phyloP scores from a whole-genome alignment of 805 yeast species.

The Ogataea zsoltii region DNA sequence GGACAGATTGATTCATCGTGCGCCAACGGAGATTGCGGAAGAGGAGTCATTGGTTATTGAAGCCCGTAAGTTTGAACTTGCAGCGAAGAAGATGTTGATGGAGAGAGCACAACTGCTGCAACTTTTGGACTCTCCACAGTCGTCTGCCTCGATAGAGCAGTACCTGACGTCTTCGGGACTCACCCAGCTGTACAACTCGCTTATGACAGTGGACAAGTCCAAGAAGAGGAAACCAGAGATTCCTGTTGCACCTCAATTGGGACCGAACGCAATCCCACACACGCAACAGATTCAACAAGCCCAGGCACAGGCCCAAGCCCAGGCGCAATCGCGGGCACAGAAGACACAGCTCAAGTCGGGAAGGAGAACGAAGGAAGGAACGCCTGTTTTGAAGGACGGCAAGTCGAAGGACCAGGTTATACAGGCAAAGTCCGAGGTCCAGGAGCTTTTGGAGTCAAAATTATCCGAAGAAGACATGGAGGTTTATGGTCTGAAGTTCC shows the following conservation, averaged over 20 bases:
- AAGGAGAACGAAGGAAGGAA: conserved; percentile 1
- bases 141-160: conserved; percentile 72
- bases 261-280: conserved; percentile 55
- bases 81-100: conserved; percentile 82
- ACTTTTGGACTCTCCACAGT: conserved; percentile 83
- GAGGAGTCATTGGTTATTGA: conserved; percentile 94
- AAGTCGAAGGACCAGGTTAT: conserved; percentile 6
- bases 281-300: conserved; percentile 32
- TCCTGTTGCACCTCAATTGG: conserved; percentile 60
- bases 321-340: conserved; percentile 17
- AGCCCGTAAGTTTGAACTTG: conserved; percentile 86
- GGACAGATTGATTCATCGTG: conserved; percentile 70
- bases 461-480: conserved; percentile 78
- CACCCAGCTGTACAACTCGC: conserved; percentile 77
- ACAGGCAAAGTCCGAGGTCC: conserved; percentile 28
- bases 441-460: conserved; percentile 47
- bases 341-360: conserved; percentile 13
- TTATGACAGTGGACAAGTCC: conserved; percentile 68
- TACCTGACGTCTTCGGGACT: conserved; percentile 85
- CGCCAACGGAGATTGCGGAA: conserved; percentile 97
- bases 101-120: conserved; percentile 81
- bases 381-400: background rate
- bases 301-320: conserved; percentile 14
- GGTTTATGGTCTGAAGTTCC: conserved; percentile 79
- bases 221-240: conserved; percentile 53